phyloP scores from a whole-genome alignment of 2,329 filamentous ascomycete genomes.

The Fusarium staphyleae region DNA sequence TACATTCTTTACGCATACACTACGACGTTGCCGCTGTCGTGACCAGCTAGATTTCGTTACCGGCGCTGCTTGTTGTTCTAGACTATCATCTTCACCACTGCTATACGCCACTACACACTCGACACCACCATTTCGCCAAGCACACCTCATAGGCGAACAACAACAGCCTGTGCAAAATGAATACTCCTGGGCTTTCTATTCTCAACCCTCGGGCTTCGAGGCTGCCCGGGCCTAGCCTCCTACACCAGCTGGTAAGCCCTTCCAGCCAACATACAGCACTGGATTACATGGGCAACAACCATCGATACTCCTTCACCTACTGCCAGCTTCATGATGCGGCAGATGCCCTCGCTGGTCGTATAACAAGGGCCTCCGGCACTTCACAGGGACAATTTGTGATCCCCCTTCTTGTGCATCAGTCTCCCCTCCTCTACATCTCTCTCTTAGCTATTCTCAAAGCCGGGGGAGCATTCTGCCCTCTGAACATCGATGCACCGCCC shows the following conservation, averaged over 20 bases:
- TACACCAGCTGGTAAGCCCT: constrained; percentile 67
- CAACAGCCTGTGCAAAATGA: constrained; percentile 35
- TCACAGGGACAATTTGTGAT: constrained; percentile 59
- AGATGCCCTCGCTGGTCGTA: constrained; percentile 60
- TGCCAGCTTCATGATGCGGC: constrained; percentile 65
- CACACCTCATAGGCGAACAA: neutral
- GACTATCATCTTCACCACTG: constrained; percentile 11
- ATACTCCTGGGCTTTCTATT: constrained; percentile 49
- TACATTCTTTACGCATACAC: constrained; percentile 31
- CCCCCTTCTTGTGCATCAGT: constrained; percentile 80
- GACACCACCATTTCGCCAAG: constrained; percentile 7
- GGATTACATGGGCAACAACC: constrained; percentile 42
- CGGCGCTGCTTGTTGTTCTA: constrained; percentile 21
- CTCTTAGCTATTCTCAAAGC: constrained; percentile 80
- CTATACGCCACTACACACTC: constrained; percentile 1
- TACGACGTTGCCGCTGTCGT: constrained; percentile 17
- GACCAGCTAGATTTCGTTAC: constrained; percentile 9
- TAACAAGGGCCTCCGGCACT: constrained; percentile 42
- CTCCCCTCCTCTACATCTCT: constrained; percentile 77
- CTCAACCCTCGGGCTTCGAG: constrained; percentile 53
- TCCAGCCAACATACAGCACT: constrained; percentile 41
- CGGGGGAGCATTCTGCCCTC: constrained; percentile 84
- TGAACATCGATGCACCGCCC: constrained; percentile 77
- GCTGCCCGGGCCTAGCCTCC: constrained; percentile 53
- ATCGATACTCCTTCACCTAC: constrained; percentile 63